phyloP scores from a whole-genome alignment of 768 basidiomycete genomes.

The Suillus subluteus region DNA sequence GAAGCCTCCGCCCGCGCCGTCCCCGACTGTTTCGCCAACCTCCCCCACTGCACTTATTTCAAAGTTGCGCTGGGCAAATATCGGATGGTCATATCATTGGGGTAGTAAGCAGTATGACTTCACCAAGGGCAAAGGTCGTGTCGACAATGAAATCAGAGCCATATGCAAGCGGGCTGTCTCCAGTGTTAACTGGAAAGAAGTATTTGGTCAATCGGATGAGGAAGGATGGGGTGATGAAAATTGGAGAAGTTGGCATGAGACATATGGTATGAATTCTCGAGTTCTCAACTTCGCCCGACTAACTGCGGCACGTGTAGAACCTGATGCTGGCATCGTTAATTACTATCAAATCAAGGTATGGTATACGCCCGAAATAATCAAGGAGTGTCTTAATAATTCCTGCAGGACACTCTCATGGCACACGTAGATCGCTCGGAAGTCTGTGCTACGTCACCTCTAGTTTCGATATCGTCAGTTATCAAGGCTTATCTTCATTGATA shows the following conservation, averaged over 20 bases:
- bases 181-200: constrained; percentile 68
- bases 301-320: constrained; percentile 52
- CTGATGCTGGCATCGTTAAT: constrained; percentile 96
- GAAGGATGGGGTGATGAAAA: constrained; percentile 59
- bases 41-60: constrained; percentile 60
- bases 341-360: constrained; percentile 82
- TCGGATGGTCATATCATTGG: constrained; percentile 98
- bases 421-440: constrained; percentile 98
- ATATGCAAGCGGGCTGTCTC: constrained; percentile 68
- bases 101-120: constrained; percentile 95
- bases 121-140: constrained; percentile 61
- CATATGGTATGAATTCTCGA: constrained; percentile 62
- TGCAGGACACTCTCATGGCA: constrained; percentile 90
- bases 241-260: constrained; percentile 76
- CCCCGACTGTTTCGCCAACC: constrained; percentile 55
- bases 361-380: neutral
- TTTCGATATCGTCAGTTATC: constrained; percentile 83
- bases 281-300: constrained; percentile 13
- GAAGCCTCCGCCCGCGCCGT: constrained; percentile 68
- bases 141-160: constrained; percentile 57
- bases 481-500: neutral
- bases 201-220: constrained; percentile 47
- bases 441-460: constrained; percentile 88
- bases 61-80: constrained; percentile 93
- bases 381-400: neutral